Evolutionary conservation across 1,284 basidiomycete species (phyloP).

Genomic region (Cryptococcus neoformans): DNA sequence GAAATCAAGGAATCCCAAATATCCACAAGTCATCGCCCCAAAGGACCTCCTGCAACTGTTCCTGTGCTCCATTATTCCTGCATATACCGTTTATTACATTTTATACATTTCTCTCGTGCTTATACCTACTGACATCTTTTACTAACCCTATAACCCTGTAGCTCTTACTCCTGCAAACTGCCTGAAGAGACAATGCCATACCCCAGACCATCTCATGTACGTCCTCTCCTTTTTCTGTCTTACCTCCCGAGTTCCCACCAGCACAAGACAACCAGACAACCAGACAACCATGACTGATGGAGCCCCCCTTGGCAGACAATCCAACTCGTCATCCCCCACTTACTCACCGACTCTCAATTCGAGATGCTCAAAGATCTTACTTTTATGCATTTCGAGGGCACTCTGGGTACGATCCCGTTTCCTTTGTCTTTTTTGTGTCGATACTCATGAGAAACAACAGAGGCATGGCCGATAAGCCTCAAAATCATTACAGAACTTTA

Average conservation of each 20-base stretch:
- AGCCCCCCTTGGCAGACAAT: slow-evolving; percentile 6
- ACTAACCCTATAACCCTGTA: too few species aligned
- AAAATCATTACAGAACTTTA: slow-evolving; percentile 10
- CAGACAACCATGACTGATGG: neutral
- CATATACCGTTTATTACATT: too few species aligned
- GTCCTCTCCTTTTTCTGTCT: neutral
- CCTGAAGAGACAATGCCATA: slow-evolving; percentile 9
- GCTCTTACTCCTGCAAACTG: too few species aligned
- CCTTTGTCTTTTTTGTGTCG: neutral
- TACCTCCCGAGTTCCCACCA: neutral
- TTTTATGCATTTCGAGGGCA: slow-evolving; percentile 16
- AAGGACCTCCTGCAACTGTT: too few species aligned
- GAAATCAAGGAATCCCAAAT: too few species aligned
- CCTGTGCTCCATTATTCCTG: too few species aligned
- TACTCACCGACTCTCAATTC: slow-evolving; percentile 16
- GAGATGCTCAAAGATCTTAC: slow-evolving; percentile 17
- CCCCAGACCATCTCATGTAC: slow-evolving; percentile 15
- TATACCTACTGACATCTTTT: too few species aligned
- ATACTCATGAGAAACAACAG: neutral
- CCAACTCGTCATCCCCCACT: slow-evolving; percentile 13
- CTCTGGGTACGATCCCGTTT: slow-evolving; percentile 4
- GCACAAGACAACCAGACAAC: neutral
- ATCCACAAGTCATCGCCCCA: too few species aligned
- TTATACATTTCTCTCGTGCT: too few species aligned
- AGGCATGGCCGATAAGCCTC: slow-evolving; percentile 17